Evolutionary conservation across 2,329 filamentous ascomycete genomes (phyloP).

Genomic region (Sclerotinia glacialis): DNA sequence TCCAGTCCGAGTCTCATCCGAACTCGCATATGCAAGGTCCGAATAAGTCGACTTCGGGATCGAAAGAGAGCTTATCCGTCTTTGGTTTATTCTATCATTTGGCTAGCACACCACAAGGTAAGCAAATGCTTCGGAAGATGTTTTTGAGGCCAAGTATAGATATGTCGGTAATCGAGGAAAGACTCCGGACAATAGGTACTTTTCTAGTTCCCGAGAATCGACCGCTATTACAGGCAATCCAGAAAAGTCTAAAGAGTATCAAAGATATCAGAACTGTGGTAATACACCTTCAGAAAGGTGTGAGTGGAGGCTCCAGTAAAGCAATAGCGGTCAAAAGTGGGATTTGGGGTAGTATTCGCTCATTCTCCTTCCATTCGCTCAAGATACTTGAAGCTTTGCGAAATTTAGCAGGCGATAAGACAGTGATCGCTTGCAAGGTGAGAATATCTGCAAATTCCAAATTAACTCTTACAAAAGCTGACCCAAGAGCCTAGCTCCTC

Average conservation of each 20-base stretch:
- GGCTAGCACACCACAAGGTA: slow-evolving; percentile 77
- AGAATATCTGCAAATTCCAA: slow-evolving; percentile 19
- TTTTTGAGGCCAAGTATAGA: slow-evolving; percentile 78
- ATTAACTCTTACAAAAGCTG: background rate
- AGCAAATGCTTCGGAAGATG: slow-evolving; percentile 66
- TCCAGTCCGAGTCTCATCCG: slow-evolving; percentile 78
- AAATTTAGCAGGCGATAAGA: slow-evolving; percentile 54
- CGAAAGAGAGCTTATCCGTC: slow-evolving; percentile 79
- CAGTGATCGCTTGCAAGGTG: slow-evolving; percentile 55
- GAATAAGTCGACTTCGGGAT: slow-evolving; percentile 55
- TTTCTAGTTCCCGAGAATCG: slow-evolving; percentile 68
- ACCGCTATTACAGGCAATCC: slow-evolving; percentile 52
- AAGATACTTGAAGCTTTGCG: slow-evolving; percentile 64
- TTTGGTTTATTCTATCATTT: slow-evolving; percentile 78
- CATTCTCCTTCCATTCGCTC: slow-evolving; percentile 70
- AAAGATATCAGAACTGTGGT: slow-evolving; percentile 72
- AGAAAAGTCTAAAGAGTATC: slow-evolving; percentile 63
- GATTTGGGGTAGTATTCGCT: slow-evolving; percentile 68
- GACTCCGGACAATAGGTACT: slow-evolving; percentile 66
- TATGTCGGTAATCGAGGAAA: slow-evolving; percentile 62
- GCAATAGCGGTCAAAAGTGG: slow-evolving; percentile 54
- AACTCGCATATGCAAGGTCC: slow-evolving; percentile 75
- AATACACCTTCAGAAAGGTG: slow-evolving; percentile 71
- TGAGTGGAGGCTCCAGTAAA: slow-evolving; percentile 50
- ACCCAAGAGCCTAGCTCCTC: slow-evolving; percentile 48